Evolutionary conservation across 495 filamentous ascomycete species (phyloP).

Genomic region (Pyrenula massariospora): DNA sequence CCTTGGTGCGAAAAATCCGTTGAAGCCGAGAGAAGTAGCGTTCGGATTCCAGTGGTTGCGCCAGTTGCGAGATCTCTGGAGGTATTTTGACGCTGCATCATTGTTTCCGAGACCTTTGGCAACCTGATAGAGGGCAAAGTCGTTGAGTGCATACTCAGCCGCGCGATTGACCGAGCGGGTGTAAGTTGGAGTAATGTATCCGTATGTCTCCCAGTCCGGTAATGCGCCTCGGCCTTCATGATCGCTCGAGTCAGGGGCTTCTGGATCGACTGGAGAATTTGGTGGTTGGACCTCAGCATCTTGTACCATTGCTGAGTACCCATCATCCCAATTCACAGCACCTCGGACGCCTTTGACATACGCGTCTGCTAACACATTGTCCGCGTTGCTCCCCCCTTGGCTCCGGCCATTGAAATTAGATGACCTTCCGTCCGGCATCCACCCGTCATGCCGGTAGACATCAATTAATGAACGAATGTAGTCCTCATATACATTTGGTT

Average conservation of each 20-base stretch:
- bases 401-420: conserved; percentile 60
- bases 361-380: conserved; percentile 65
- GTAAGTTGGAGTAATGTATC: conserved; percentile 54
- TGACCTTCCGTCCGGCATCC: conserved; percentile 51
- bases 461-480: conserved; percentile 59
- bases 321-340: conserved; percentile 57
- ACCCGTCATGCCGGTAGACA: conserved; percentile 58
- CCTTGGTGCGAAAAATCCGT: conserved; percentile 55
- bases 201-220: conserved; percentile 52
- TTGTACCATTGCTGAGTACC: conserved; percentile 56
- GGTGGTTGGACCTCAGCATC: conserved; percentile 52
- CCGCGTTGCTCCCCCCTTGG: conserved; percentile 64
- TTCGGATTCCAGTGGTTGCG: conserved; percentile 58
- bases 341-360: conserved; percentile 60
- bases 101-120: conserved; percentile 39
- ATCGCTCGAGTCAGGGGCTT: conserved; percentile 49
- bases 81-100: conserved; percentile 45
- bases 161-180: conserved; percentile 52
- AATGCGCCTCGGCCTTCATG: conserved; percentile 62
- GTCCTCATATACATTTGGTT: conserved; percentile 51
- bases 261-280: conserved; percentile 51
- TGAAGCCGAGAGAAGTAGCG: conserved; percentile 40
- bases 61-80: conserved; percentile 57
- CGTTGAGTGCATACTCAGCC: conserved; percentile 58
- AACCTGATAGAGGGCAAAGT: conserved; percentile 47